Evolutionary conservation across 192 early-diverging fungal species (phyloP), one percentile per base, ranked within the genome.

Genomic region (Martensiomyces pterosporus): DNA sequence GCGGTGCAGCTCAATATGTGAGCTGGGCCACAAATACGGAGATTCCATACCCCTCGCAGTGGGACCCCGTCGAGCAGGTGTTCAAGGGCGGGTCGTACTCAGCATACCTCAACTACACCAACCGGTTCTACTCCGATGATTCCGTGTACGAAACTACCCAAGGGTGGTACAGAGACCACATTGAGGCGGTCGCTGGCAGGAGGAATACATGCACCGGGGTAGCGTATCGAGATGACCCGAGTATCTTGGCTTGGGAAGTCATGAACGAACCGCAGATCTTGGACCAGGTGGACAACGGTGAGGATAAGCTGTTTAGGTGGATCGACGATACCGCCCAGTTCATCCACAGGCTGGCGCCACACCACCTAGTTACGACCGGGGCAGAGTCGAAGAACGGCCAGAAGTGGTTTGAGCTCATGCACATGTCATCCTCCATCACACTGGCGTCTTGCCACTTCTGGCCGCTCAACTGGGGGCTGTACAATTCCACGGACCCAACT

Each of bases 201-300:
- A 45, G 27, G 16, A 86, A 86, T 43, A 64, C 46, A 1, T 33
- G 78, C 12, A 85, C 77, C 19, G 76, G 78, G 0, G 40, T 60
- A 14, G 4, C 43, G 8, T 86, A 85, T 47, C 42, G 50, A 1
- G 56, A 81, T 16, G 84, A 86, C 50, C 77, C 85, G 12, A 49
- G 51, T 13, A 80, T 86, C 15, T 73, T 85, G 50, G 76, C 80
- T 3, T 86, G 84, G 83, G 82, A 86, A 64, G 68, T 85, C 43
- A 78, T 78, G 46, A 86, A 86, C 66, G 85, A 86, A 58, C 85
- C 85, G 7, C 82, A 84, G 62, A 29, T 50, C 9, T 67, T 68
- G 14, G 52, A 51, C 4, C 25, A 32, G n/a, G 42, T 3, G 2
- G 10, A 33, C 1, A 37, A 29, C 24, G 48, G 41, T 2, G 43